Base-by-base conservation (phyloP, 441 rosid species). In the Pelargonium myrrhifolium region DNA sequence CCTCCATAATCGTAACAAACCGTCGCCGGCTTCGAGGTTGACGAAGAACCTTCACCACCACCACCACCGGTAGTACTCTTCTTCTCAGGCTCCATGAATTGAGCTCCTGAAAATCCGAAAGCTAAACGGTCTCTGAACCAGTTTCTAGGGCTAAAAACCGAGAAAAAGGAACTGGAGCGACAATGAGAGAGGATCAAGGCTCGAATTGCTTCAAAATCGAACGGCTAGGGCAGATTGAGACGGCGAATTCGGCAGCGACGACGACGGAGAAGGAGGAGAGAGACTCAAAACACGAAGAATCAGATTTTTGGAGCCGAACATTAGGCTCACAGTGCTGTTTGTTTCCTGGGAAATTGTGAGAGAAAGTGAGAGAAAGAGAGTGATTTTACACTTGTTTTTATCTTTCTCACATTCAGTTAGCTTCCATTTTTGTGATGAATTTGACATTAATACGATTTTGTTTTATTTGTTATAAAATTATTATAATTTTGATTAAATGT, bases 401-500 rank as follows among this genome's bases (percentile, higher is more conserved):
- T 15, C 17, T 51, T 21, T 51, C 17, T 51, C 72, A 68, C 72
- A 73, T 73, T 73, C 69, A 64, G 72, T 56, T 62, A 39, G 45
- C 71, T 72, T 55, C 68, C 62, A 62, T n/a, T n/a, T 45, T 12
- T 9, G 49, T 31, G 35, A 17, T 3, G 51, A 51, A 15, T 51
- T 51, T 51, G 26, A 28, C 28, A 56, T 56, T 56, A 56, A 20
- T 56, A 56, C 61, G 26, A 20, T 56, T 51, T 56, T 56, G 61
- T 56, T 56, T 20, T 56, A 31, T 56, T 56, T 56, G 28, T 56
- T 21, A 21, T 12, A 56, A 56, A 17, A 8, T 3, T 26, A 56
- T 55, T 18, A 55, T 56, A 9, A 18, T 10, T 31, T 28, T 31
- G 37, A 31, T 31, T 31, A 31, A 31, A 3, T 31, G 5, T 31